Evolutionary conservation across 306 rosid species (phyloP), one percentile per base, ranked within the genome.

Genomic region (Gastrolobium bilobum): DNA sequence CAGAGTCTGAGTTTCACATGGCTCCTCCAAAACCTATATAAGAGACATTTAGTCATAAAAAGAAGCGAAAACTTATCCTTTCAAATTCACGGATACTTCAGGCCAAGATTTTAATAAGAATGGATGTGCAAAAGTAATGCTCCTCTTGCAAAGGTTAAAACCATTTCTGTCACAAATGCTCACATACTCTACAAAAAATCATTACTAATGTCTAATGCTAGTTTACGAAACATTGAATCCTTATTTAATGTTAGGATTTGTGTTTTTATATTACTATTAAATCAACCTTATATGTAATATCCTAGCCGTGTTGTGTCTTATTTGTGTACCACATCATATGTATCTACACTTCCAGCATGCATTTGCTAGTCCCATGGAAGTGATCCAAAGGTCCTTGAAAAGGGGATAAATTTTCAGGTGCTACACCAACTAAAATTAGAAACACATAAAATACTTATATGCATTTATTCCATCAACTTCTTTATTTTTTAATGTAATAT

Each of bases 11-110:
- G 81, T 77, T 75, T 90, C 97, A 35, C 90, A 84, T 64, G 88
- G 90, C 79, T 91, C 97, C 79, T 88, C 91, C 60, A 86, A 63
- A 81, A 79, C 88, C 98, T 93, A 83, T 44, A 85, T 65, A 47
- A 71, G 20, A 77, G 35, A 70, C 42, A 47, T 57, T 75, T 48
- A 73, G 39, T 67, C 64, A 69, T 31, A 47, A 64, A 51, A 48
- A 74, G 70, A 73, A 39, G 8, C n/a, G 20, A 73, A 62, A 40
- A 4, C 14, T 2, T 13, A 15, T 11, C 31, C 73, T 30, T 46
- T 52, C 62, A 5, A 59, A 35, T 47, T 47, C 11, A 71, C 4
- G 7, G 52, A 47, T 53, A 31, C 53, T 71, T 43, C 46, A 42
- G 30, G 62, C 13, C 73, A 79, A 62, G 38, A 38, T 75, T 46